Base-by-base conservation (phyloP, 768 basidiomycete genomes). In the Dacryopinax primogenitus region DNA sequence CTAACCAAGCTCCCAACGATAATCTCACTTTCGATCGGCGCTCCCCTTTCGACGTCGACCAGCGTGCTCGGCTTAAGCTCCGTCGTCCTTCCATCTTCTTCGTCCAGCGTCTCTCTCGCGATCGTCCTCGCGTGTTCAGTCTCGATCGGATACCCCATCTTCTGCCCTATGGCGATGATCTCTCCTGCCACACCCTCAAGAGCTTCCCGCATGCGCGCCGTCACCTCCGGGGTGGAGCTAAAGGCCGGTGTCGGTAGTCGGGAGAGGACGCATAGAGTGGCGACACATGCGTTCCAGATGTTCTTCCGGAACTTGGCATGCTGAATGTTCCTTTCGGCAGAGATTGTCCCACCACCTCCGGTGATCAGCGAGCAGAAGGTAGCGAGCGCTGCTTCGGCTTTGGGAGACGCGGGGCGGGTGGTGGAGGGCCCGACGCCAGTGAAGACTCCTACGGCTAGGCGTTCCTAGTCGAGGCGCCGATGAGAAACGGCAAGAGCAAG, bases 251-350 rank as follows among this genome's bases (percentile, higher is more conserved):
- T 58, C 4, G 13, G 13, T 7, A 58, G 51, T 7, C 51, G 51
- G 13, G 51, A 58, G 4, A 58, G 51, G 6, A 21, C 51, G 51
- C 51, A 58, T 15, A 30, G 26, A 6, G 51, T 58, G 51, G 12
- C 21, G 51, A 58, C 32, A 30, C 51, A 58, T 9, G 51, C 51
- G 51, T 58, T 58, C 66, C 63, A 64, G 2, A 51, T 41, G 26
- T 58, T 62, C 51, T 68, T 68, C 18, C 62, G 45, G 65, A 68
- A 68, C 21, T 65, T 41, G 32, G 63, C 34, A 11, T 62, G 37
- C 63, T 68, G 65, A 61, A 66, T 68, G 39, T 66, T 62, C 15
- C 63, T 21, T 44, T 68, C 65, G 58, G 66, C 37, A 32, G 34
- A 61, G 36, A 68, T 45, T 23, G 16, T 33, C 7, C 67, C 65